Conservation (phyloP, 768 basidiomycete genomes). For the Termitomyces sp. region DNA sequence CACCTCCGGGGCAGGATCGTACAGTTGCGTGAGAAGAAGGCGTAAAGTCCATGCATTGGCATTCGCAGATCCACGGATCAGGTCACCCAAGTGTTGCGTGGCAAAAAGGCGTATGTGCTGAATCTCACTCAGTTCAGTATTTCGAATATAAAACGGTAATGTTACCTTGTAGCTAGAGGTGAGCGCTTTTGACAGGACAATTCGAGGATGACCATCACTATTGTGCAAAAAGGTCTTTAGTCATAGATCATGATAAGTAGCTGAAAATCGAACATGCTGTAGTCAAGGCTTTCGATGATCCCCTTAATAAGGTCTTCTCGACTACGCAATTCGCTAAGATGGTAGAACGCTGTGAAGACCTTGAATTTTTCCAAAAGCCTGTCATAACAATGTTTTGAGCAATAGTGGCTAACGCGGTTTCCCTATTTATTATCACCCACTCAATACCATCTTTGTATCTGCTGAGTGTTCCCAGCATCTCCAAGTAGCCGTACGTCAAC, state of each 20-base stretch:
- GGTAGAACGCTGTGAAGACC: slow-evolving; percentile 95
- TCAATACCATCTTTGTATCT: slow-evolving; percentile 86
- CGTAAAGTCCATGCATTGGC: slow-evolving; percentile 87
- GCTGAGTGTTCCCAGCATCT: slow-evolving; percentile 91
- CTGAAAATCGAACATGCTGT: slow-evolving; percentile 61
- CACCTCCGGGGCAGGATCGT: slow-evolving; percentile 88
- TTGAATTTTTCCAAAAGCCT: slow-evolving; percentile 89
- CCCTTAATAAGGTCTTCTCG: slow-evolving; percentile 90
- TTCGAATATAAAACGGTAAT: not conserved
- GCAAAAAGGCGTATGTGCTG: slow-evolving; percentile 88
- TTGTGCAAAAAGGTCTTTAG: slow-evolving; percentile 4
- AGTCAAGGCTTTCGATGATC: slow-evolving; percentile 90
- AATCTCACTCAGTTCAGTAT: not conserved
- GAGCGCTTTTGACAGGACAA: slow-evolving; percentile 89
- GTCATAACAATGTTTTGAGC: slow-evolving; percentile 1
- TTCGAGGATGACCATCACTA: slow-evolving; percentile 92
- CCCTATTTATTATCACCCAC: slow-evolving; percentile 41
- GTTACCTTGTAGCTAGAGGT: slow-evolving; percentile 87
- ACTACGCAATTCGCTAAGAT: slow-evolving; percentile 84
- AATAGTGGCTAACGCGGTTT: not conserved
- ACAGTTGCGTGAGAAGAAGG: slow-evolving; percentile 90
- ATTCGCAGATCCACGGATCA: slow-evolving; percentile 61
- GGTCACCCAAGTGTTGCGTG: slow-evolving; percentile 78
- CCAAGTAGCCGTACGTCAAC: slow-evolving; percentile 87
- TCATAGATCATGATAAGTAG: not conserved